Evolutionary conservation across 1,139 yeast genomes (phyloP), one percentile per base, ranked within the genome.

Genomic region (Hansenula lynferdii): DNA sequence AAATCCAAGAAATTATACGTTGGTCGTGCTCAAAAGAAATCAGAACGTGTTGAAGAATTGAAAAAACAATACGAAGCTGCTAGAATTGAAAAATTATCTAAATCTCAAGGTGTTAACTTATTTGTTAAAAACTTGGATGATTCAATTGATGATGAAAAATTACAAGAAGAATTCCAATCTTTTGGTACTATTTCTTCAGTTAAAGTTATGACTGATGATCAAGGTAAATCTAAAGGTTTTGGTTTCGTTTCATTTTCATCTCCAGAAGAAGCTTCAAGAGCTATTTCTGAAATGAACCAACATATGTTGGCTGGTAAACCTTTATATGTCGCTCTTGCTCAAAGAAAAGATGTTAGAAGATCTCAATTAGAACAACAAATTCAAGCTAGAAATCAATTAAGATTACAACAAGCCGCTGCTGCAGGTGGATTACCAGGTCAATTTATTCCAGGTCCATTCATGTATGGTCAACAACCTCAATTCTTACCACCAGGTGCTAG

Each of bases 231-330:
- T 49, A 90, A 86, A 76, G 97, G 98, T 54, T 92, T 92, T 65
- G 98, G 98, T 61, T 92, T 92, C 64, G 99, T 92, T 57, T 89
- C 98, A 72, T 94, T 85, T 84, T 82, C 96, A 42, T 71, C 95
- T 50, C 97, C 97, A 60, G 98, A 92, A 69, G 98, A 92, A 77
- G 98, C 99, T 54, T 86, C 96, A 58, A 89, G 89, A 75, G 99
- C 99, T 51, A 89, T 90, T 65, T 79, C 94, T 57, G 98, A 92
- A 75, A 90, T 92, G 96, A 89, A 90, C 80, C 97, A 90, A 73
- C 85, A 92, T 67, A 85, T 92, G 85, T 79, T 92, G 58, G 81
- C 80, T 58, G 90, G 94, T 64, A 92, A 94, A 78, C 98, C 98
- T 60, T 77, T 92, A 64, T 92, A 92, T 66, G 99, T 92, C 69